Evolutionary conservation across 805 yeast species (phyloP).

Genomic region (Suhomyces emberorum): DNA sequence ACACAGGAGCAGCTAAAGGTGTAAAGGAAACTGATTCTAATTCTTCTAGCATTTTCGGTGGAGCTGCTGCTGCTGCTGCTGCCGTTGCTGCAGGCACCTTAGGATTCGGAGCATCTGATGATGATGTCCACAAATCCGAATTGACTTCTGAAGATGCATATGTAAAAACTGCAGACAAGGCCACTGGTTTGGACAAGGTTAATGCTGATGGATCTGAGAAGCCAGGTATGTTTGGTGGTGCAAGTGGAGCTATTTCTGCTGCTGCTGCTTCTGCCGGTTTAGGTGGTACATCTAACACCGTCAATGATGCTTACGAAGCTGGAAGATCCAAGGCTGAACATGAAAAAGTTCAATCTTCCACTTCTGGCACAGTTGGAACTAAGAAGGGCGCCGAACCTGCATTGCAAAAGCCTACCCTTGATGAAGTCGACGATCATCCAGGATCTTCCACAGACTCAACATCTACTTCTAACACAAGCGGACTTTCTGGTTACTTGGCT

Average conservation of each 20-base stretch:
- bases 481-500: conserved; percentile 12
- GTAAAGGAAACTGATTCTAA: not conserved
- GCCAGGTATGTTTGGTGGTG: conserved; percentile 16
- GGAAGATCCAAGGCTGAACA: conserved; percentile 5
- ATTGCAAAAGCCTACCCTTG: not conserved
- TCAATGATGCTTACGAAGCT: conserved; percentile 10
- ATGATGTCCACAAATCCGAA: not conserved
- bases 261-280: conserved; percentile 10
- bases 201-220: conserved; percentile 6
- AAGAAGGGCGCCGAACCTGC: not conserved
- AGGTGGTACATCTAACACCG: not conserved
- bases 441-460: not conserved
- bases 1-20: not conserved
- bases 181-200: not conserved
- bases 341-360: not conserved
- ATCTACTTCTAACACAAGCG: not conserved
- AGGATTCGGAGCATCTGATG: not conserved
- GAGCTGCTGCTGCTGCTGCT: conserved; percentile 12
- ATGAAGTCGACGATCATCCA: not conserved
- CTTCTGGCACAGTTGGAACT: not conserved
- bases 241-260: conserved; percentile 10
- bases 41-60: conserved; percentile 13
- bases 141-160: not conserved
- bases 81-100: conserved; percentile 11
- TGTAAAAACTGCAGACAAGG: not conserved